Evolutionary conservation across 306 rosid genomes (phyloP), one percentile per base, ranked within the genome.

Genomic region (Fagus crenata): DNA sequence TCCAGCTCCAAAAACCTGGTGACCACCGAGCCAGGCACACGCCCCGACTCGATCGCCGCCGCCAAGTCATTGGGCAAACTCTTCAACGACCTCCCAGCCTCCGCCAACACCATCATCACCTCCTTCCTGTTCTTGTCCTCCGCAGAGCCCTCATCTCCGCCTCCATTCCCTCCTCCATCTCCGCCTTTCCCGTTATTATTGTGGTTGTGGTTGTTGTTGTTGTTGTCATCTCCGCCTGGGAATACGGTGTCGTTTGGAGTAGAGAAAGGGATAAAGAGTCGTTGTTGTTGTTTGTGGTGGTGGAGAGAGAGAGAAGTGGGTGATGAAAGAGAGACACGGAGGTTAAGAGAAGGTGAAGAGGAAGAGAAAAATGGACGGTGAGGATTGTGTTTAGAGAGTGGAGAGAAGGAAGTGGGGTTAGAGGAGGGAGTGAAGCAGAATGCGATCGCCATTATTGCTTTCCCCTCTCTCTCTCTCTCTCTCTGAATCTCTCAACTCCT

Each of bases 1-100:
- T 92, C 96, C 0, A 95, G 85, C 63, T 92, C 97, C 5, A 95
- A 64, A 78, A 83, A 95, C 81, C 94, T 76, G 2, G 77, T 67
- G 32, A 92, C 90, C 2, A 95, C 97, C 6, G 89, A 67, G 1
- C 90, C 97, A 6, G 97, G 97, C 55, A 95, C 85, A 87, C 86
- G 85, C 2, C 97, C 93, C 0, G 82, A 93, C 83, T 90, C 85
- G 67, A 90, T 80, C 68, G 97, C 99, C 28, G 87, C 85, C 35
- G 88, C 93, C 87, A 95, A 63, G 76, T 95, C 99, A 61, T 77
- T 82, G 0, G 99, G 99, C 67, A 95, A 14, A 70, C 80, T 86
- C 76, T 92, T 97, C 82, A 90, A 51, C 15, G 90, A 58, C 86
- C 90, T 82, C 33, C 94, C 92, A 2, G 92, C 89, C 83, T 89